Evolutionary conservation across 805 yeast species (phyloP).

Genomic region (Hanseniaspora mollemarum): DNA sequence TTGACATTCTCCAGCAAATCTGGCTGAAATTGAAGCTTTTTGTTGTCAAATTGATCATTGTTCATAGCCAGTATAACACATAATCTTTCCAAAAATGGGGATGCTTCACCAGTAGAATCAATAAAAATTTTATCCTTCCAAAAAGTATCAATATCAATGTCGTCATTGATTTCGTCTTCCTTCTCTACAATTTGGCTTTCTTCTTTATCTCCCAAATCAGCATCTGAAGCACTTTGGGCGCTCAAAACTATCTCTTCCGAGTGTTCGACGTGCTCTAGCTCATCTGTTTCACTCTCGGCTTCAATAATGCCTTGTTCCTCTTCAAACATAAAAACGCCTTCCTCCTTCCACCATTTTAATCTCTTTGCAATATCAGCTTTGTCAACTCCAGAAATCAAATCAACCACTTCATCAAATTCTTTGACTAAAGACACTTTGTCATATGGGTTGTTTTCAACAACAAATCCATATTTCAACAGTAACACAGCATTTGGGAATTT

Average conservation of each 20-base stretch:
- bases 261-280: constrained; percentile 23
- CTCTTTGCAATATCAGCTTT: constrained; percentile 31
- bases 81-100: constrained; percentile 7
- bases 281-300: constrained; percentile 18
- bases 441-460: constrained; percentile 40
- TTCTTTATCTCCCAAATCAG: constrained; percentile 11
- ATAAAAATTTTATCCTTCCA: constrained; percentile 15
- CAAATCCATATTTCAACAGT: constrained; percentile 70
- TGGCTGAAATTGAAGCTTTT: constrained; percentile 1
- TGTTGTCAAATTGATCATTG: constrained; percentile 2
- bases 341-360: constrained; percentile 40
- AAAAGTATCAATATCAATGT: constrained; percentile 1
- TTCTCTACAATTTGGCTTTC: constrained; percentile 3
- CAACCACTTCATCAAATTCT: constrained; percentile 32
- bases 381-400: constrained; percentile 22
- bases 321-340: constrained; percentile 30
- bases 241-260: constrained; percentile 7
- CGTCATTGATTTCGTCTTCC: constrained; percentile 8
- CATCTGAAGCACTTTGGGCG: constrained; percentile 12
- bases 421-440: constrained; percentile 50
- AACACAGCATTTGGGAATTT: constrained; percentile 54
- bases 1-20: constrained; percentile 9
- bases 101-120: constrained; percentile 6
- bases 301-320: constrained; percentile 17
- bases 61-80: constrained; percentile 10